Percentiles rank a stretch among this genome's conserved stretches.
Conservation (phyloP, 192 early-diverging fungal genomes). For the Umbelopsis isabellina region DNA sequence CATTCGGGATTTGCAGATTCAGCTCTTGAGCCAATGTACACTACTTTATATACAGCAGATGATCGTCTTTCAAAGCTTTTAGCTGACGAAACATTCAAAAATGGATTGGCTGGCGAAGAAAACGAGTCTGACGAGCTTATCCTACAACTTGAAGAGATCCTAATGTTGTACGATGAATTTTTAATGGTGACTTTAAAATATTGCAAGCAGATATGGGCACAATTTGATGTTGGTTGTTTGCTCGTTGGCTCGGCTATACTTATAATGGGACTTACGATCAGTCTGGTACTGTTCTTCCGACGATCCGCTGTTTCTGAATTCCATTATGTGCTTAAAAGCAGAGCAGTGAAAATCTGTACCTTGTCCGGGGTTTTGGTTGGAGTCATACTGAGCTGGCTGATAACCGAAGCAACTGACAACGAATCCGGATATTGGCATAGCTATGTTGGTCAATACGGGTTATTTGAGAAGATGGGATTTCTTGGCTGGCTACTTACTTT, state of each 20-base stretch:
- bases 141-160: slow-evolving; percentile 8
- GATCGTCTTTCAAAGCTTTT: not conserved
- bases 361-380: not conserved
- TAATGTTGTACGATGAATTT: slow-evolving; percentile 44
- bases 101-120: not conserved
- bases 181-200: slow-evolving; percentile 66
- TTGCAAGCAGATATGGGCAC: slow-evolving; percentile 88
- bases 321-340: slow-evolving; percentile 3
- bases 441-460: slow-evolving; percentile 7
- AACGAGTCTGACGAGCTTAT: not conserved
- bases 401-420: not conserved
- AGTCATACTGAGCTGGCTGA: not conserved
- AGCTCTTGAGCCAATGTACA: slow-evolving; percentile 42
- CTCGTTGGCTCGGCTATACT: slow-evolving; percentile 68
- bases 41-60: slow-evolving; percentile 31
- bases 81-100: not conserved
- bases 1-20: slow-evolving; percentile 58
- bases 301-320: not conserved
- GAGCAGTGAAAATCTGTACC: slow-evolving; percentile 31
- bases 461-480: slow-evolving; percentile 39
- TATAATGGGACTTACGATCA: slow-evolving; percentile 26
- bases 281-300: not conserved
- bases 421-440: slow-evolving; percentile 1
- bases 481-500: slow-evolving; percentile 21
- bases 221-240: slow-evolving; percentile 86